Conservation (phyloP, 2,329 filamentous ascomycete genomes). For the Diaporthe aspalathi region DNA sequence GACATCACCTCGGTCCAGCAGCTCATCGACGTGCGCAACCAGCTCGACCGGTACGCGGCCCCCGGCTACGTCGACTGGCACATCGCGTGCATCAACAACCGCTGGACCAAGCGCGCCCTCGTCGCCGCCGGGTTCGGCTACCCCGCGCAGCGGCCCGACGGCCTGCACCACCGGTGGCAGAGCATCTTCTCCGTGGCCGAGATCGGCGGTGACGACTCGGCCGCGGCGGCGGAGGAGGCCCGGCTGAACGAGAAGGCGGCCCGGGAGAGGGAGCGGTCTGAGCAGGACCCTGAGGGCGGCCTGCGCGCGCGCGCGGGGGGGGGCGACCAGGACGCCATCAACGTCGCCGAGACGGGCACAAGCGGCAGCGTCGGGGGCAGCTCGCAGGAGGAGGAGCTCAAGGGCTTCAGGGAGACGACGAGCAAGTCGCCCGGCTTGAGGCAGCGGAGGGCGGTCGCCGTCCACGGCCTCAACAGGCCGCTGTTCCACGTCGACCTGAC, state of each 20-base stretch:
- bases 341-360: constrained; percentile 39
- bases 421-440: constrained; percentile 48
- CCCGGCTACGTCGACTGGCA: constrained; percentile 94
- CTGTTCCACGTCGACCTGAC: constrained; percentile 95
- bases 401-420: constrained; percentile 46
- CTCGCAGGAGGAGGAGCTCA: constrained; percentile 48
- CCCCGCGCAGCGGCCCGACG: constrained; percentile 68
- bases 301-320: constrained; percentile 5
- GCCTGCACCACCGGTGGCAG: constrained; percentile 79
- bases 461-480: constrained; percentile 88
- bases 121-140: constrained; percentile 90
- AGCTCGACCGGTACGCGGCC: constrained; percentile 85
- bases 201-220: constrained; percentile 76
- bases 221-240: constrained; percentile 75
- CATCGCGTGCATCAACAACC: constrained; percentile 91
- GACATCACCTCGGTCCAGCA: constrained; percentile 94
- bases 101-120: constrained; percentile 93
- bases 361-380: constrained; percentile 34
- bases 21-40: constrained; percentile 93
- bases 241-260: constrained; percentile 66
- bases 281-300: constrained; percentile 36
- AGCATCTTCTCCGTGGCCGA: constrained; percentile 96
- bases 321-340: constrained; percentile 31
- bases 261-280: constrained; percentile 24
- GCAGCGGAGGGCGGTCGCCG: constrained; percentile 69